Percentiles rank a stretch among this genome's conserved stretches.
phyloP scores from a whole-genome alignment of 139 green algal species.

The Desmodesmus armatus region DNA sequence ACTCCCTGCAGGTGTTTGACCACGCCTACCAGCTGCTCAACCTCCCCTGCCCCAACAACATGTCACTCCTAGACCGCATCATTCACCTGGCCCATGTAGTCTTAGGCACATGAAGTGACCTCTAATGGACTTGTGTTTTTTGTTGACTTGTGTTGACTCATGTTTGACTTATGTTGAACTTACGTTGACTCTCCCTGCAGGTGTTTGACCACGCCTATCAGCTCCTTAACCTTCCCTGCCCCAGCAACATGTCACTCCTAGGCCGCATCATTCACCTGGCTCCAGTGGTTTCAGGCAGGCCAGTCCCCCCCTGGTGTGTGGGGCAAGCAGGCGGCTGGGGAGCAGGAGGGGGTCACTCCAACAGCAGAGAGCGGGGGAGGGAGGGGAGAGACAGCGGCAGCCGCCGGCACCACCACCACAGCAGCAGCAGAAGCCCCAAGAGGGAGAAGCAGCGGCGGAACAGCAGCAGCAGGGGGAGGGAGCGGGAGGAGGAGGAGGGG shows the following conservation, averaged over 20 bases:
- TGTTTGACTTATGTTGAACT: background rate
- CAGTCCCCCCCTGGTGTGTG: slow-evolving; percentile 10
- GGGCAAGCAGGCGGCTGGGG: background rate
- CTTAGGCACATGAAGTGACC: slow-evolving; percentile 39
- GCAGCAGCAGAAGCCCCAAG: slow-evolving; percentile 6
- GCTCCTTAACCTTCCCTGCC: slow-evolving; percentile 55
- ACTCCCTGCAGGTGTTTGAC: slow-evolving; percentile 56
- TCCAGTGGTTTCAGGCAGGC: slow-evolving; percentile 52
- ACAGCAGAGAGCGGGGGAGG: background rate
- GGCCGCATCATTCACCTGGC: slow-evolving; percentile 71
- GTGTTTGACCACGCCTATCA: slow-evolving; percentile 72
- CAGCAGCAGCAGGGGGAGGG: background rate
- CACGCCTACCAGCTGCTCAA: slow-evolving; percentile 67
- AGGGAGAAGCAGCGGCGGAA: slow-evolving; percentile 2
- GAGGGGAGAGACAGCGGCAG: background rate
- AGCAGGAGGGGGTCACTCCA: slow-evolving; percentile 7
- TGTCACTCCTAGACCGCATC: slow-evolving; percentile 65
- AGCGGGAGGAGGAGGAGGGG: background rate
- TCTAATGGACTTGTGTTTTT: background rate
- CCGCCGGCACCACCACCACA: too few relatives aligned
- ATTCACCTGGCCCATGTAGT: slow-evolving; percentile 70
- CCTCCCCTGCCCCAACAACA: slow-evolving; percentile 28
- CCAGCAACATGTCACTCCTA: slow-evolving; percentile 59
- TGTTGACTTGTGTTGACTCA: background rate
- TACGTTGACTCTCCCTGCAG: background rate